These are phyloP conservation scores for Rhodomyrtus tomentosa DNA, from an alignment of 345 rosid genomes.

Conservation along the genomic window DNA sequence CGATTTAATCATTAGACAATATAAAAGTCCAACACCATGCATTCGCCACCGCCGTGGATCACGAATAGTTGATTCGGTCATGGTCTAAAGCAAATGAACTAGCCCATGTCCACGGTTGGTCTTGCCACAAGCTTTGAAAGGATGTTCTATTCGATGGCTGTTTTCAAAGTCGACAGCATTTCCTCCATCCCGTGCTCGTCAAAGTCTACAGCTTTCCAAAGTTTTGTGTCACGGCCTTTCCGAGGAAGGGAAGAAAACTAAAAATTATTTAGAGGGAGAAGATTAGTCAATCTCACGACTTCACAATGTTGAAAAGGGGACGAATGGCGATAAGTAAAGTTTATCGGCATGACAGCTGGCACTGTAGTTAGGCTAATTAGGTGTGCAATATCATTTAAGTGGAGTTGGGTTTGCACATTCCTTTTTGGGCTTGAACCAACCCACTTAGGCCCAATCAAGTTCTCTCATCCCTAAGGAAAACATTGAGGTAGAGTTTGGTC, in stretches of 20 bases:
- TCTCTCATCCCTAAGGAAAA: background rate
- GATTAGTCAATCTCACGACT: background rate
- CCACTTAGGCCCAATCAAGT: background rate
- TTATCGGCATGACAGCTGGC: background rate
- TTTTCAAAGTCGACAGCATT: background rate
- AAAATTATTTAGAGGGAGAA: background rate
- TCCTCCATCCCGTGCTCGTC: background rate
- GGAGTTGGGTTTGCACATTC: background rate
- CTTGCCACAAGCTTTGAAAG: background rate
- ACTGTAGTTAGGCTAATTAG: background rate
- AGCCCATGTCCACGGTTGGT: background rate
- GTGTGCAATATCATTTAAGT: background rate
- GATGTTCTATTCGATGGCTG: background rate
- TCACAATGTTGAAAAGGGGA: background rate
- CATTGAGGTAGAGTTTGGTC: background rate
- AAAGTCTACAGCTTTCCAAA: background rate
- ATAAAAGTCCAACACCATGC: background rate
- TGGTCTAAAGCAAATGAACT: background rate
- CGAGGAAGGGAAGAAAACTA: background rate
- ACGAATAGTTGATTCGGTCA: background rate
- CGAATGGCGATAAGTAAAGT: background rate
- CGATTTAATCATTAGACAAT: accelerated
- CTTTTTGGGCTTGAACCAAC: background rate
- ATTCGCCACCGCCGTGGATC: background rate
- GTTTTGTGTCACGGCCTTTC: background rate